A percentile compares a stretch with the other conserved stretches of the same genome.
These are phyloP conservation scores for Silene conica DNA, from an alignment of 148 eudicot species.

Conservation along the genomic window DNA sequence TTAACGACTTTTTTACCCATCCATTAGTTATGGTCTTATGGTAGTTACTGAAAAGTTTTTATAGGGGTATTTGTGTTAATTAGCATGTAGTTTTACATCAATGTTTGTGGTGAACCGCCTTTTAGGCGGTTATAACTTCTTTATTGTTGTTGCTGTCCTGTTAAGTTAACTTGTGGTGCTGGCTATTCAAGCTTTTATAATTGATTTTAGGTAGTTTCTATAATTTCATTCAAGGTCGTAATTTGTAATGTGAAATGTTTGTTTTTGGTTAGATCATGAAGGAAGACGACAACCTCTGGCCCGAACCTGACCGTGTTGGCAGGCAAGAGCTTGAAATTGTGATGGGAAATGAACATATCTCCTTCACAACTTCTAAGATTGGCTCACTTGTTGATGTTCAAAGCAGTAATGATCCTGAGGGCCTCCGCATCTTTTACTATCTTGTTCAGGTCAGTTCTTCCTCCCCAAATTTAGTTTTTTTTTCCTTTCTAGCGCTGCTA, in stretches of 20 bases:
- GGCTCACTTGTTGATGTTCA: constrained; percentile 93
- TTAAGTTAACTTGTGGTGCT: neutral
- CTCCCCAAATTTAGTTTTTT: neutral
- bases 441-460: constrained; percentile 63
- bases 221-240: neutral
- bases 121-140: too few relatives aligned
- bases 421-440: constrained; percentile 79
- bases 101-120: neutral
- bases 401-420: constrained; percentile 83
- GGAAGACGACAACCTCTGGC: constrained; percentile 83
- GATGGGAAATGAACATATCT: constrained; percentile 85
- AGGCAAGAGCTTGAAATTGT: constrained; percentile 87
- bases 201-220: neutral
- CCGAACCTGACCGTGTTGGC: constrained; percentile 80
- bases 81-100: neutral
- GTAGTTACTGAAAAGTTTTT: neutral
- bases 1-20: neutral
- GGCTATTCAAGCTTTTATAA: neutral
- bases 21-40: neutral
- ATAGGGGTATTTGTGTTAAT: neutral
- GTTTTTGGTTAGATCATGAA: constrained; percentile 53
- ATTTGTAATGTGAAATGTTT: neutral
- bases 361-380: constrained; percentile 84
- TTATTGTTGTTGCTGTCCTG: neutral
- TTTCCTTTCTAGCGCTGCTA: neutral